Conservation (phyloP, 2,329 filamentous ascomycete genomes). For the Clonostachys byssicola region DNA sequence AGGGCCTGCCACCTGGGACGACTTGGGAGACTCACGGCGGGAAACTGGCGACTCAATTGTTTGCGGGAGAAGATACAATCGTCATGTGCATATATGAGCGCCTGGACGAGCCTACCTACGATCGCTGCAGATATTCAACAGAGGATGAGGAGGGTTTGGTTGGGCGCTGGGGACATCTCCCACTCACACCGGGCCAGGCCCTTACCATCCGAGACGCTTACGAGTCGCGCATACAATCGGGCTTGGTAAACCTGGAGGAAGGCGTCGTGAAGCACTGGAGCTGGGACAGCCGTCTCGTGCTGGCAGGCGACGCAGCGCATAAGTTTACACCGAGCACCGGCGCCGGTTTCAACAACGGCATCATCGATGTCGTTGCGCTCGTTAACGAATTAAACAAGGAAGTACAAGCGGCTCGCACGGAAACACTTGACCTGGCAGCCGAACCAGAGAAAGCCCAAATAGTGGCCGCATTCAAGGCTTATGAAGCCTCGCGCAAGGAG, state of each 20-base stretch:
- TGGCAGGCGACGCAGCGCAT: constrained; percentile 23
- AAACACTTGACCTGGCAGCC: background rate
- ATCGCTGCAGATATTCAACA: constrained; percentile 17
- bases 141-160: constrained; percentile 16
- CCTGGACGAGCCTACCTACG: constrained; percentile 12
- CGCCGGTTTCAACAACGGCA: constrained; percentile 20
- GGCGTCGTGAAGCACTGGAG: constrained; percentile 20
- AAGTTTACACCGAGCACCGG: constrained; percentile 22
- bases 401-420: constrained; percentile 1
- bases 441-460: constrained; percentile 1
- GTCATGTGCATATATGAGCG: constrained; percentile 18
- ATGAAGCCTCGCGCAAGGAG: constrained; percentile 3
- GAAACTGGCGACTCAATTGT: constrained; percentile 11
- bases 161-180: constrained; percentile 14
- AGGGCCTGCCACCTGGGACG: background rate
- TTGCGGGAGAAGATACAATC: constrained; percentile 11
- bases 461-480: constrained; percentile 2
- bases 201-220: constrained; percentile 17
- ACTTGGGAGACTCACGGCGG: constrained; percentile 1
- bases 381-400: constrained; percentile 14
- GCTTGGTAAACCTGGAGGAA: constrained; percentile 19
- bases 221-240: constrained; percentile 3
- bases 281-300: constrained; percentile 14
- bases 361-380: constrained; percentile 16
- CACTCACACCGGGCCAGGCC: constrained; percentile 10